Base-by-base conservation (phyloP, 1,284 basidiomycete genomes). In the Ustilago bromivora region DNA sequence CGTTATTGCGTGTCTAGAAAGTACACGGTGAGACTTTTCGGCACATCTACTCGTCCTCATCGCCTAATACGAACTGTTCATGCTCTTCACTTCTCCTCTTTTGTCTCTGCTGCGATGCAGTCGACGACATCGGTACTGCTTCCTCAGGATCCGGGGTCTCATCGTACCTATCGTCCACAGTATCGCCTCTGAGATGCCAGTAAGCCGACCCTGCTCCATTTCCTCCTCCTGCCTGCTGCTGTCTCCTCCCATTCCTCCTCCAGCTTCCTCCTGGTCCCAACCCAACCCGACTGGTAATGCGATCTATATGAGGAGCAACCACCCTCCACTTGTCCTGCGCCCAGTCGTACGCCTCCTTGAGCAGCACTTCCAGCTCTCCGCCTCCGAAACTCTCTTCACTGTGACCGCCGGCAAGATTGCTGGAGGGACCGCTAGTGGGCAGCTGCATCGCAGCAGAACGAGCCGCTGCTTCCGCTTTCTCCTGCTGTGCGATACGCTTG, bases 401-500 rank as follows among this genome's bases (percentile, higher is more conserved):
- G n/a, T 23, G 15, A 17, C 12, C 32, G 9, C 15, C 19, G 28
- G 54, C 54, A 23, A 58, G 57, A 23, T n/a, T 40, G 34, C 13
- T 28, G 9, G 47, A 31, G 0, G 47, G 36, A 0, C 23, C 40
- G n/a, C 28, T 52, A 13, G 28, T 51, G 23, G 47, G 55, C 13
- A 69, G 69, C n/a, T 46, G 43, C 28, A 76, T 36, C 9, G 64
- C 32, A 10, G 68, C 32, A 2, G 58, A 46, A 0, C 66, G 51
- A 9, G 71, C 72, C 5, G 41, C 49, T 2, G 69, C 71, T 28
- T 77, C 79, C n/a, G 79, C 79, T 36, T 65, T 64, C 51, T 85
- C 84, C 41, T 82, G 68, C 47, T 66, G 61, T 5, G 84, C 82
- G 9, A 84, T 78, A 34, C 82, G 79, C 63, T 82, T 82, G 11